Evolutionary conservation across 1,284 basidiomycete species (phyloP).

Genomic region (Austroboletus niveus): DNA sequence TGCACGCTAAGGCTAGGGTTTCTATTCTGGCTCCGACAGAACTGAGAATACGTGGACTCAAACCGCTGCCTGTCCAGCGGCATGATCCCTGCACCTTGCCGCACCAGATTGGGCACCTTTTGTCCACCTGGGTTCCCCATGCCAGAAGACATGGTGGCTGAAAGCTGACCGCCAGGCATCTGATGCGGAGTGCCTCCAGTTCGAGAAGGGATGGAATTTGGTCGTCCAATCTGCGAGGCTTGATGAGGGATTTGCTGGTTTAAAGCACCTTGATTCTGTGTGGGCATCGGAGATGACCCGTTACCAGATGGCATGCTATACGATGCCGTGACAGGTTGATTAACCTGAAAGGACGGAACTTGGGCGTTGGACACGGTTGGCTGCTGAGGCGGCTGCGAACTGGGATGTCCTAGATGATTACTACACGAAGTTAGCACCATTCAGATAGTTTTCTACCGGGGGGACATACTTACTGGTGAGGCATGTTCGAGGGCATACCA

Average conservation of each 20-base stretch:
- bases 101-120: constrained; percentile 21
- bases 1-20: constrained; percentile 42
- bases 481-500: constrained; percentile 18
- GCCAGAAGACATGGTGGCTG: constrained; percentile 26
- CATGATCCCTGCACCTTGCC: constrained; percentile 22
- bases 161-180: constrained; percentile 19
- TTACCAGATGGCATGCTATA: constrained; percentile 25
- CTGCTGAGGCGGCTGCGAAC: constrained; percentile 21
- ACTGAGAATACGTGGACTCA: constrained; percentile 47
- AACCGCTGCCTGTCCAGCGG: constrained; percentile 52
- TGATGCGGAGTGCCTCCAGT: constrained; percentile 34
- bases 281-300: constrained; percentile 24
- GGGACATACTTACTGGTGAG: constrained; percentile 28
- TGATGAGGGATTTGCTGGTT: constrained; percentile 27
- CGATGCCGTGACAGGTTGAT: constrained; percentile 18
- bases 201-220: constrained; percentile 29
- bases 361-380: constrained; percentile 10
- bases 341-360: constrained; percentile 23
- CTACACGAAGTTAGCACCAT: constrained; percentile 20
- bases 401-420: constrained; percentile 17
- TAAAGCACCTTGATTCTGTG: constrained; percentile 18
- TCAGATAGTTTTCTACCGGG: background rate
- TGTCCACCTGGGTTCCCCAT: constrained; percentile 25
- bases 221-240: constrained; percentile 25
- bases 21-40: constrained; percentile 39